Percentiles rank a stretch among this genome's conserved stretches.
These are phyloP conservation scores for Coniochaeta pulveracea DNA, from an alignment of 2,329 filamentous ascomycete species.

Conservation along the genomic window DNA sequence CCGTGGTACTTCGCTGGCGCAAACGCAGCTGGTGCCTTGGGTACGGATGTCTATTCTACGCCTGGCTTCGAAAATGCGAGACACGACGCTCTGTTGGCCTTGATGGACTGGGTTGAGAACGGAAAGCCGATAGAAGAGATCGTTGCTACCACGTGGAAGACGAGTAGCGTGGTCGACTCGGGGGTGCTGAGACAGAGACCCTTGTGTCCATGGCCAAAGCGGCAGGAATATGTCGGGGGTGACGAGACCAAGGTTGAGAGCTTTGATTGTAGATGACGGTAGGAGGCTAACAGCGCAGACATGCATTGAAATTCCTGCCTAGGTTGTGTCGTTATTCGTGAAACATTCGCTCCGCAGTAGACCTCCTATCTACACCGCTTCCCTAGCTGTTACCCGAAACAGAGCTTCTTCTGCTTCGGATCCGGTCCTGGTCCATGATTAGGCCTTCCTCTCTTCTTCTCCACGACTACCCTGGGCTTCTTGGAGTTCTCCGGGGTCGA, in stretches of 20 bases:
- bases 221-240: slow-evolving; percentile 19
- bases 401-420: slow-evolving; percentile 39
- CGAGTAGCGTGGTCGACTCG: slow-evolving; percentile 7
- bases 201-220: slow-evolving; percentile 24
- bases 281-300: too few species aligned
- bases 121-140: slow-evolving; percentile 15
- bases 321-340: too few species aligned
- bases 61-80: slow-evolving; percentile 21
- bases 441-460: slow-evolving; percentile 27
- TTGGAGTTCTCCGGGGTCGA: slow-evolving; percentile 25
- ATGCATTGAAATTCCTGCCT: too few species aligned
- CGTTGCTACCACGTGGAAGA: slow-evolving; percentile 13
- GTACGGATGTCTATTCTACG: slow-evolving; percentile 20
- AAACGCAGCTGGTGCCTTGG: slow-evolving; percentile 16
- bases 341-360: too few species aligned
- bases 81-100: slow-evolving; percentile 25
- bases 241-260: slow-evolving; percentile 16
- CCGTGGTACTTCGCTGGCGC: slow-evolving; percentile 27
- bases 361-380: too few species aligned
- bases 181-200: slow-evolving; percentile 26
- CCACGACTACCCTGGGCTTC: slow-evolving; percentile 16
- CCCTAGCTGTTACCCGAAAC: slow-evolving; percentile 33
- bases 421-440: slow-evolving; percentile 17
- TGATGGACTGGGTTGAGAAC: slow-evolving; percentile 25
- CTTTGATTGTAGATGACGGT: slow-evolving; percentile 16